Evolutionary conservation across 2,329 filamentous ascomycete species (phyloP), one percentile per base, ranked within the genome.

Genomic region (Coniochaeta sp.): DNA sequence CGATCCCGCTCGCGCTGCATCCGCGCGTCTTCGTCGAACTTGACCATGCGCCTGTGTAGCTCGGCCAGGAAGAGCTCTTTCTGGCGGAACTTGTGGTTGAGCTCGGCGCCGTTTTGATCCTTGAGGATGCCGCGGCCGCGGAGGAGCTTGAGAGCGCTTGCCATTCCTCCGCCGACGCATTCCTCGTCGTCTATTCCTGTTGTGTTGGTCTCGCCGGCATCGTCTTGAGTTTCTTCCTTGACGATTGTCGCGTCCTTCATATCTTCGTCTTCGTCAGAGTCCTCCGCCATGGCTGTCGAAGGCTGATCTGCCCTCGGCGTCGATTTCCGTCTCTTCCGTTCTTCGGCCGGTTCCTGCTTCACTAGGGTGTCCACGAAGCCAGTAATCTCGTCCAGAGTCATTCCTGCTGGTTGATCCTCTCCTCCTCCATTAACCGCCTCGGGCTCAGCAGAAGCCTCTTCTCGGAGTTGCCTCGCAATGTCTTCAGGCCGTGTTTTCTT

Each of bases 371-470:
- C 87, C 27, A 99, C 87, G 61, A 99, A 99, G 61, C 96, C 91
- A 0, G 91, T 91, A 1, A 92, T 96, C 64, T 96, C 94, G 55
- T 96, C 92, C 52, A 99, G 91, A n/a, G 96, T 81, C 1, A 99
- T 74, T 1, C 91, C 92, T 27, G 70, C 71, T 2, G 61, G 64
- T 35, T 70, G 65, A 4, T 53, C 58, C 24, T 63, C 66, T 6
- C 62, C 60, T 2, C 74, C 74, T 30, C 72, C 72, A 49, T 79
- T 75, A 38, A 77, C 74, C 9, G 69, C 63, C 3, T 81, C 74
- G 0, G 76, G 73, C 3, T 78, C 71, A 22, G 55, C 32, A 45
- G 53, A 49, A 6, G 78, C 78, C 48, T 85, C 82, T 27, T 84
- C 79, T 18, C 83, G 85, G 33, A 99, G 72, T 62, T 94, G 87